These are phyloP conservation scores for Arbutus unedo DNA, from an alignment of 148 eudicot species.

Conservation along the genomic window DNA sequence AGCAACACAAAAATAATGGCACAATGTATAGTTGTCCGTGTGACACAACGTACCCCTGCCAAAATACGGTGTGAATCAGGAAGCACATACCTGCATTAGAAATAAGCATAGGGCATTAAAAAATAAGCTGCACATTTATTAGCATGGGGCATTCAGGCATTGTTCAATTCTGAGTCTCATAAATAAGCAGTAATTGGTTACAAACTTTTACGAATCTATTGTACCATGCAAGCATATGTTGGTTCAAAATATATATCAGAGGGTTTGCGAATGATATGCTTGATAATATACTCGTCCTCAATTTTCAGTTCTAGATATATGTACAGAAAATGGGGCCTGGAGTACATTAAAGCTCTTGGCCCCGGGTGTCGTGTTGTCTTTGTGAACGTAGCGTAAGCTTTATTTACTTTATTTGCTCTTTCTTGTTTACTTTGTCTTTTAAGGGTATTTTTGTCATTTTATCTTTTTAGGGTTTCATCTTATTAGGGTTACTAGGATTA, in stretches of 20 bases:
- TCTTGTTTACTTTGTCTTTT: too few relatives aligned
- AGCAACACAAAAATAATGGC: not conserved
- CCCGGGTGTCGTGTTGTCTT: not conserved
- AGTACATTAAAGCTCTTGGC: not conserved
- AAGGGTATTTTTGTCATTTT: too few relatives aligned
- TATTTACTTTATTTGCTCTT: too few relatives aligned
- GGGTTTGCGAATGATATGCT: not conserved
- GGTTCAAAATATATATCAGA: not conserved
- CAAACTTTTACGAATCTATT: not conserved
- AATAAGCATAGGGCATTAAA: too few relatives aligned
- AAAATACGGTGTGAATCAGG: constrained; percentile 89
- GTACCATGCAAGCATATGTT: constrained; percentile 1
- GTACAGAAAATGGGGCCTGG: not conserved
- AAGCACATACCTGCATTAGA: constrained; percentile 78
- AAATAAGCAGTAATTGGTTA: not conserved
- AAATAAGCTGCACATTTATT: not conserved
- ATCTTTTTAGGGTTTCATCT: too few relatives aligned
- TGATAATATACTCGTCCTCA: not conserved
- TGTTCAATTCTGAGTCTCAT: not conserved
- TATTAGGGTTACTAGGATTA: too few relatives aligned
- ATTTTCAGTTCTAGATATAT: not conserved
- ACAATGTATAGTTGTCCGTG: not conserved
- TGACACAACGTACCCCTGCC: constrained; percentile 46
- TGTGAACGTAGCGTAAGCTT: too few relatives aligned
- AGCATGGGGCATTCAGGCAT: not conserved